phyloP scores from a whole-genome alignment of 768 basidiomycete genomes.

The Neoboletus magnificus region DNA sequence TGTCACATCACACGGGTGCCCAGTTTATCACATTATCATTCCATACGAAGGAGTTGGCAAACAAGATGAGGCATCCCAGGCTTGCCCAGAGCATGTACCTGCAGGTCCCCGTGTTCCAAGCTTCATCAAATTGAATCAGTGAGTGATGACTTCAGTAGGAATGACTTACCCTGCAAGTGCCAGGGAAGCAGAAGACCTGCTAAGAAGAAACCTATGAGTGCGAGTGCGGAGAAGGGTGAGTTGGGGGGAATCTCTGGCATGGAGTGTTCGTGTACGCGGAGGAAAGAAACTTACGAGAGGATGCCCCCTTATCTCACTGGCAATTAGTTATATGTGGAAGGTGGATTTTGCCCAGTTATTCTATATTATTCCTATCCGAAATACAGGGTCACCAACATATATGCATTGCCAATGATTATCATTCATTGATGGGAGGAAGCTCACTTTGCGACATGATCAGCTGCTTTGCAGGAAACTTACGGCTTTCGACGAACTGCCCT shows the following conservation, averaged over 20 bases:
- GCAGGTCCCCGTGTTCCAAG: constrained; percentile 32
- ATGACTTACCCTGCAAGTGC: constrained; percentile 45
- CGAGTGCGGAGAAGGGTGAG: constrained; percentile 4
- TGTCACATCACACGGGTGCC: constrained; percentile 54
- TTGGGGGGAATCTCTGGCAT: constrained; percentile 3
- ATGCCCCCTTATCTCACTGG: too few relatives aligned
- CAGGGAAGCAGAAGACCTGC: constrained; percentile 45
- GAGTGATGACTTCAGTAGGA: not conserved
- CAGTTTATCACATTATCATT: constrained; percentile 28
- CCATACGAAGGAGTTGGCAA: constrained; percentile 41
- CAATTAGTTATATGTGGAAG: too few relatives aligned
- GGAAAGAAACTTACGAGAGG: too few relatives aligned
- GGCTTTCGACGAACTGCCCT: too few relatives aligned
- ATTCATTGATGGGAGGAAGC: too few relatives aligned
- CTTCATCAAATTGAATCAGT: constrained; percentile 12
- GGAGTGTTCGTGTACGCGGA: too few relatives aligned
- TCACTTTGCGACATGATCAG: too few relatives aligned
- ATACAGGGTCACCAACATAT: too few relatives aligned
- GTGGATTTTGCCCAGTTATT: too few relatives aligned
- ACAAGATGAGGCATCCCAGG: constrained; percentile 25
- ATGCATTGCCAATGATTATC: too few relatives aligned
- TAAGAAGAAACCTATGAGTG: constrained; percentile 39
- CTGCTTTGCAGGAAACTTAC: too few relatives aligned
- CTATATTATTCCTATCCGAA: too few relatives aligned
- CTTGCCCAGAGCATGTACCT: constrained; percentile 34